These are phyloP conservation scores for Boletus chippewaensis DNA, from an alignment of 1,284 basidiomycete genomes.

Conservation along the genomic window DNA sequence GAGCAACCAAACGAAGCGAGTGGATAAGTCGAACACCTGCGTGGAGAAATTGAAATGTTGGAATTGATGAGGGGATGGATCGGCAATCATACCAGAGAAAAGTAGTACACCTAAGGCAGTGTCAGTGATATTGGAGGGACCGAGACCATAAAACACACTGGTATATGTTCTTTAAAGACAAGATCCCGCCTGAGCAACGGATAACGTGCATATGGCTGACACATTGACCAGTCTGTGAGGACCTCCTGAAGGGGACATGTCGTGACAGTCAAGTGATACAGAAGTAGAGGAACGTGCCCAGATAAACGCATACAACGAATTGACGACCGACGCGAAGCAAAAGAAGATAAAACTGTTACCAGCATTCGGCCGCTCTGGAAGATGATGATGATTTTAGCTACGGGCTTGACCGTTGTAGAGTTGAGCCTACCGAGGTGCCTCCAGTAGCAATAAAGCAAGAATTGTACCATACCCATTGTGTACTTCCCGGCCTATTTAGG, in stretches of 20 bases:
- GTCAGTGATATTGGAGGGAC: constrained; percentile 2
- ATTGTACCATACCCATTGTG: constrained; percentile 54
- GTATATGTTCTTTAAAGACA: constrained; percentile 55
- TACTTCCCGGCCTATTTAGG: constrained; percentile 74
- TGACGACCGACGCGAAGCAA: constrained; percentile 56
- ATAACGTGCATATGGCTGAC: constrained; percentile 52
- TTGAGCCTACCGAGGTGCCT: constrained; percentile 35
- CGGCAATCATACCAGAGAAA: constrained; percentile 54
- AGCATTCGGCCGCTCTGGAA: constrained; percentile 26
- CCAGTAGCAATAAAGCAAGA: constrained; percentile 71
- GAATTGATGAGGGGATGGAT: background rate
- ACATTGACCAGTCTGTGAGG: constrained; percentile 78
- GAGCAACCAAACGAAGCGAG: constrained; percentile 79
- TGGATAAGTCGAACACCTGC: constrained; percentile 63
- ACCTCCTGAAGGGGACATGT: constrained; percentile 47
- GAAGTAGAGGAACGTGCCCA: constrained; percentile 56
- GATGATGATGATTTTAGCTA: background rate
- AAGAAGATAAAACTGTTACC: constrained; percentile 56
- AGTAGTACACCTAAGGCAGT: constrained; percentile 57
- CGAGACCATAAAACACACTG: constrained; percentile 39
- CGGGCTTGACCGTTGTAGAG: background rate
- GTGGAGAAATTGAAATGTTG: background rate
- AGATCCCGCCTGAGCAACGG: constrained; percentile 73
- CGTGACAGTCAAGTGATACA: background rate
- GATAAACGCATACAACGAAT: constrained; percentile 63